Evolutionary conservation across 1,139 yeast genomes (phyloP).

Genomic region (Saccharomyces hybrid): DNA sequence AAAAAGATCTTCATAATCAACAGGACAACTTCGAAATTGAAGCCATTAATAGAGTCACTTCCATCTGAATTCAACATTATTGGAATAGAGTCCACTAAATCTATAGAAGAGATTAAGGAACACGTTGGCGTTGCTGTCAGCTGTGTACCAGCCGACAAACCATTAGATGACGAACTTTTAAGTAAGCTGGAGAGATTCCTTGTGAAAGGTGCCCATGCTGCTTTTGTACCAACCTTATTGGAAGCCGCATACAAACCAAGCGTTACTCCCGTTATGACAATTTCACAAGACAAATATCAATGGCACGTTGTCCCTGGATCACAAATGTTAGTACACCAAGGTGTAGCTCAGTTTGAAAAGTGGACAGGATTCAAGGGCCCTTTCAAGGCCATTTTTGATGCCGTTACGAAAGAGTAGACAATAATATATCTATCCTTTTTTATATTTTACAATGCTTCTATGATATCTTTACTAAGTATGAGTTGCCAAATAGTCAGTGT

Average conservation of each 20-base stretch:
- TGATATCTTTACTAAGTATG: neutral
- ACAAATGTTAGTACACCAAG: conserved; percentile 89
- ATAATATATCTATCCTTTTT: neutral
- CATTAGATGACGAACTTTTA: conserved; percentile 50
- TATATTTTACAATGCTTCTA: neutral
- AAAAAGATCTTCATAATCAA: conserved; percentile 68
- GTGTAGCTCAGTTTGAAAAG: conserved; percentile 72
- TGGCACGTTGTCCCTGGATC: conserved; percentile 84
- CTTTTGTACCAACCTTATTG: conserved; percentile 49
- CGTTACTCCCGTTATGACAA: conserved; percentile 73
- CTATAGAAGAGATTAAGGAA: conserved; percentile 33
- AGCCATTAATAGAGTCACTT: conserved; percentile 52
- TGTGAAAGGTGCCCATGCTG: conserved; percentile 30
- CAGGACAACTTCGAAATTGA: conserved; percentile 65
- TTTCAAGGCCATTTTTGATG: conserved; percentile 49
- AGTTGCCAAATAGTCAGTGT: neutral
- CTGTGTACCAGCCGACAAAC: conserved; percentile 83
- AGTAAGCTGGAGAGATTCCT: conserved; percentile 44
- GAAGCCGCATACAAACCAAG: conserved; percentile 94
- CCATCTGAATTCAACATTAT: conserved; percentile 54
- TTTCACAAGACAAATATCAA: conserved; percentile 51
- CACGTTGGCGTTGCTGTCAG: conserved; percentile 63
- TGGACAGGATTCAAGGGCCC: conserved; percentile 73
- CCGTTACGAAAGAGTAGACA: conserved; percentile 37
- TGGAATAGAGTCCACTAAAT: conserved; percentile 46